Percentiles rank a stretch among this genome's conserved stretches.
phyloP scores from a whole-genome alignment of 495 filamentous ascomycete species.

The Penicillium manginii region DNA sequence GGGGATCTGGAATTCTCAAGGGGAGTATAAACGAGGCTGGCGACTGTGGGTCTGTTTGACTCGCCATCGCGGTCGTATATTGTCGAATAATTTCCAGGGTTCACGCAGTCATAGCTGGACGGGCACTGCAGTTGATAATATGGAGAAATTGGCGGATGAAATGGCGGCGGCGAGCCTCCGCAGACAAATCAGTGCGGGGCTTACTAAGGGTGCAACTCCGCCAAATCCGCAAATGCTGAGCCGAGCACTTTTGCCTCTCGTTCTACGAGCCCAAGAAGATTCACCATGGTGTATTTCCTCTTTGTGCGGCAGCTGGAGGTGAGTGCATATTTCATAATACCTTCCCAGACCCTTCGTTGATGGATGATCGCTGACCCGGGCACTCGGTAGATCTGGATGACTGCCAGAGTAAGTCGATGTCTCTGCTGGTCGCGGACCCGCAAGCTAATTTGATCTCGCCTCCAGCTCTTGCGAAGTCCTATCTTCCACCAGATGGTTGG shows the following conservation, averaged over 20 bases:
- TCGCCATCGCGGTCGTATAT: conserved; percentile 34
- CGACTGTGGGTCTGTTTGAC: conserved; percentile 24
- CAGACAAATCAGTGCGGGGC: conserved; percentile 23
- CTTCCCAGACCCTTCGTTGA: background rate
- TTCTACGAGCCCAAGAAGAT: background rate
- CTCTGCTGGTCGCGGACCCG: conserved; percentile 15
- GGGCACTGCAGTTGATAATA: background rate
- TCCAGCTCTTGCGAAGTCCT: conserved; percentile 62
- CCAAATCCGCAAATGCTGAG: background rate
- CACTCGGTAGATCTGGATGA: conserved; percentile 42
- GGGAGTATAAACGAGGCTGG: conserved; percentile 20
- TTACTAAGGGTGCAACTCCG: conserved; percentile 16
- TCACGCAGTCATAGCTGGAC: conserved; percentile 22
- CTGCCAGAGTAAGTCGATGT: conserved; percentile 39
- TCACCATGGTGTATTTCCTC: conserved; percentile 26
- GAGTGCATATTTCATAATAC: conserved; percentile 3
- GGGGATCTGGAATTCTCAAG: conserved; percentile 18
- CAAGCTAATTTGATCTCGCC: conserved; percentile 4
- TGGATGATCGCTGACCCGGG: conserved; percentile 8
- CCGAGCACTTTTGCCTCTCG: conserved; percentile 1
- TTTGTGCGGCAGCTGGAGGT: conserved; percentile 29
- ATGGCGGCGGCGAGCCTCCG: background rate
- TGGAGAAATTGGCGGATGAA: background rate
- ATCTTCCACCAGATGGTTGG: conserved; percentile 63
- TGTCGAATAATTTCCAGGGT: conserved; percentile 2